These are phyloP conservation scores for Calonectria pseudoturangicola DNA, from an alignment of 2,329 filamentous ascomycete genomes.

Conservation along the genomic window DNA sequence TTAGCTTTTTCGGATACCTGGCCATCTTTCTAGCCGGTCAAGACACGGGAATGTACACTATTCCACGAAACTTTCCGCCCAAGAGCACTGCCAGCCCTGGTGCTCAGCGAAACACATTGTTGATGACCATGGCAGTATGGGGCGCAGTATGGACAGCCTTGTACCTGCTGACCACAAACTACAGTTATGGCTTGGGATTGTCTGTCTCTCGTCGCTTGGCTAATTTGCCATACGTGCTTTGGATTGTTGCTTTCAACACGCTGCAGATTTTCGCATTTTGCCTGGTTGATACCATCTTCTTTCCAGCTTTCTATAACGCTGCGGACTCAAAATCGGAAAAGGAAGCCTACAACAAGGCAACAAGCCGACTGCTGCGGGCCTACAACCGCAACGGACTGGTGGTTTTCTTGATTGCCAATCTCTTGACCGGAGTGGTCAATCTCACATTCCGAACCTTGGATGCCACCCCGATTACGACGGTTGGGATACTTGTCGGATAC, in stretches of 20 bases:
- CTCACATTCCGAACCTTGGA: constrained; percentile 89
- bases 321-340: constrained; percentile 73
- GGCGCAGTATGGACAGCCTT: constrained; percentile 80
- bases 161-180: constrained; percentile 81
- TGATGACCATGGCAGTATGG: constrained; percentile 79
- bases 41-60: constrained; percentile 85
- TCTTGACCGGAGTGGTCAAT: constrained; percentile 93
- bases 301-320: constrained; percentile 81
- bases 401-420: constrained; percentile 90
- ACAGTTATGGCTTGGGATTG: constrained; percentile 81
- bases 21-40: constrained; percentile 96
- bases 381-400: constrained; percentile 93
- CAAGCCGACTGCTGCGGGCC: constrained; percentile 86
- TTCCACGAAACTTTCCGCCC: constrained; percentile 75
- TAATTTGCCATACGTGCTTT: constrained; percentile 94
- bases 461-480: constrained; percentile 77
- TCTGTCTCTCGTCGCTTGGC: constrained; percentile 91
- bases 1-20: constrained; percentile 94
- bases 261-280: constrained; percentile 88
- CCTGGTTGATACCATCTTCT: constrained; percentile 84
- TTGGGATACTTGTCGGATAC: constrained; percentile 86
- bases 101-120: constrained; percentile 73
- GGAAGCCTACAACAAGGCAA: constrained; percentile 80
- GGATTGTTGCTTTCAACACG: constrained; percentile 94
- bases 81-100: constrained; percentile 64